Base-by-base conservation (phyloP, 257 asterid genomes). In the Solanum appendiculatum region DNA sequence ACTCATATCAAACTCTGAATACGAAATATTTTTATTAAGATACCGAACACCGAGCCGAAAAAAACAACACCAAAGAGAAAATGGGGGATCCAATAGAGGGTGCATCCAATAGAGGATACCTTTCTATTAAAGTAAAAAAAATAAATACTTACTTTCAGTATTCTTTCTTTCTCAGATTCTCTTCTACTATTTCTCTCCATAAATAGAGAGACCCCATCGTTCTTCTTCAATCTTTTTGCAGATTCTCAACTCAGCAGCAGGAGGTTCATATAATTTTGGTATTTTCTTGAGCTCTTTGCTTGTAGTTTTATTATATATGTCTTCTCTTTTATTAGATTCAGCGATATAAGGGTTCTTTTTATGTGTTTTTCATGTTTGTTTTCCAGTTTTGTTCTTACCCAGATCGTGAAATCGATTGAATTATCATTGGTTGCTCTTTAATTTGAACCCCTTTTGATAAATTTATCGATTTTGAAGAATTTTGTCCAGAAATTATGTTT, bases 1-100 rank as follows among this genome's bases (percentile, higher is more conserved):
- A 27, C 9, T 14, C 37, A 3, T 29, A 14, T 29, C 74, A 9
- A 66, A 1, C 36, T 29, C 1, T 15, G 21, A 68, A 1, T 29
- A 6, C 7, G 8, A 63, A 63, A 25, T 25, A 25, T n/a, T 13
- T 63, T 25, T 56, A 21, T 21, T 25, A 2, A n/a, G 1, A 25
- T 25, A 63, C 0, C 18, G 9, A 63, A n/a, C 18, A 63, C 4
- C 2, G 1, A 2, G 2, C 0, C 0, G 2, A 2, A 4, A 58
- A 58, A 58, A 25, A 63, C 0, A 5, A 12, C 14, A 11, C 7
- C 10, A 12, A 0, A 25, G 34, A 25, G 33, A 11, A 13, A 12
- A 20, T 11, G 72, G 29, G 36, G 23, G 29, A 36, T 29, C 5
- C 29, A 36, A 72, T 18, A 72, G 81, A 70, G 15, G 2, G 1